These are phyloP conservation scores for Straminergon stramineum DNA, from an alignment of 225 moss, liverwort and hornwort species.

Conservation along the genomic window DNA sequence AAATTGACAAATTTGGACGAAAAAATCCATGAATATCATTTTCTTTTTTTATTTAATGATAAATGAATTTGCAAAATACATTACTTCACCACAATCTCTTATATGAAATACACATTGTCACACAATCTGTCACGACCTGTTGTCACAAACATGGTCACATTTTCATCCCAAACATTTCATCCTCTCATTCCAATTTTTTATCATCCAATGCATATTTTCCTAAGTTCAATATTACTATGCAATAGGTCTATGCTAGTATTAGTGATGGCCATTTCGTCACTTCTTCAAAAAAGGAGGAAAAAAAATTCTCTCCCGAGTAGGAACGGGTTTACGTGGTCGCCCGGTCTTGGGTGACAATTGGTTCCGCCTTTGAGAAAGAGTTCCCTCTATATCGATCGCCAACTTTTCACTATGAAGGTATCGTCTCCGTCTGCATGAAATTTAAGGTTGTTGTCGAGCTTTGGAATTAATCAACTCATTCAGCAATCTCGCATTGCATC, in stretches of 20 bases:
- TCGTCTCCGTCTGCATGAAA: background rate
- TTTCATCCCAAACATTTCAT: too few species aligned
- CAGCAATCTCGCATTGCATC: background rate
- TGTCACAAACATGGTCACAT: too few species aligned
- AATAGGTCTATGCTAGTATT: too few species aligned
- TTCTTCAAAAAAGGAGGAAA: background rate
- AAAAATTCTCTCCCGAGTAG: background rate
- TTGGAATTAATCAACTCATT: background rate
- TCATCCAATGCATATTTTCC: too few species aligned
- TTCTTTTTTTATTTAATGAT: fast-evolving
- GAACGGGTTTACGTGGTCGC: background rate
- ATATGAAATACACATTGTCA: too few species aligned
- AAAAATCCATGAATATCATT: background rate
- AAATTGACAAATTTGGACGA: background rate
- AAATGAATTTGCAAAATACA: background rate
- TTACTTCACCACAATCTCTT: background rate
- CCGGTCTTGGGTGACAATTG: background rate
- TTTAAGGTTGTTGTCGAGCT: background rate
- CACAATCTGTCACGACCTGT: too few species aligned
- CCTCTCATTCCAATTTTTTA: too few species aligned
- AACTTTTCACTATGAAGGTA: background rate
- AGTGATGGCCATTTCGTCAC: background rate
- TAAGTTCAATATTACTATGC: too few species aligned
- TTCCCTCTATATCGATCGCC: background rate
- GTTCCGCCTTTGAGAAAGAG: background rate